These are phyloP conservation scores for Rhodotorula sp. DNA, from an alignment of 1,284 basidiomycete species.

Conservation along the genomic window DNA sequence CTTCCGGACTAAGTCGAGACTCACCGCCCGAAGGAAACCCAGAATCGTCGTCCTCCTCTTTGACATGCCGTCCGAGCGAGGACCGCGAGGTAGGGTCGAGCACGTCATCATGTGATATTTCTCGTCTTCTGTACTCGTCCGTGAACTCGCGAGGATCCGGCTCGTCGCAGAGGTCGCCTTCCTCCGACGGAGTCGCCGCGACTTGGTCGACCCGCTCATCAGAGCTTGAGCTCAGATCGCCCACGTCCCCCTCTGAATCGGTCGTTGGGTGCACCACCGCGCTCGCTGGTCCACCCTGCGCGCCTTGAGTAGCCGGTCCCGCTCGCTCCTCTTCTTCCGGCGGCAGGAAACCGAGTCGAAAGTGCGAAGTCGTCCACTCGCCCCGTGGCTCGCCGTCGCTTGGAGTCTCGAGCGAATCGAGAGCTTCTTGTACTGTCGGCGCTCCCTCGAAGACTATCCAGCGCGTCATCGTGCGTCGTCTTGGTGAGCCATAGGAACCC, in stretches of 20 bases:
- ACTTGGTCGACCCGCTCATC: no score
- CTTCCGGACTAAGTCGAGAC: not conserved
- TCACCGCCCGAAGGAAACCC: not conserved
- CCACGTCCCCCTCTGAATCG: no score
- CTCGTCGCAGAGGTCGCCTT: no score
- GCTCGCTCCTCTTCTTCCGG: no score
- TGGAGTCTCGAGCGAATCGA: not conserved
- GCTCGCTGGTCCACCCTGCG: no score
- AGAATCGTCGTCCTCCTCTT: not conserved
- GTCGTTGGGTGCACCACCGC: no score
- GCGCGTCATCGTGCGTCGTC: slow-evolving; percentile 5
- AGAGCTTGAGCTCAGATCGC: no score
- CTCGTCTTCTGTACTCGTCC: not conserved
- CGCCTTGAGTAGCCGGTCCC: no score
- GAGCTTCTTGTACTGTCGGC: not conserved
- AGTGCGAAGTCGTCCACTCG: not conserved
- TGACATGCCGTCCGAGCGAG: not conserved
- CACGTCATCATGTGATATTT: not conserved
- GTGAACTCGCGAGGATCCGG: no score
- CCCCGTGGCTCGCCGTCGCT: no score
- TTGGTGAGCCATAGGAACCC: not conserved
- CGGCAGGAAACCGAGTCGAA: not conserved
- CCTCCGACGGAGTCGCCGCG: no score
- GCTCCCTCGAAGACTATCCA: slow-evolving; percentile 13
- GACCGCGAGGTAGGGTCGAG: not conserved